These are phyloP conservation scores for Nematocida parisii DNA, from an alignment of 371 early-diverging fungal species.

Conservation along the genomic window DNA sequence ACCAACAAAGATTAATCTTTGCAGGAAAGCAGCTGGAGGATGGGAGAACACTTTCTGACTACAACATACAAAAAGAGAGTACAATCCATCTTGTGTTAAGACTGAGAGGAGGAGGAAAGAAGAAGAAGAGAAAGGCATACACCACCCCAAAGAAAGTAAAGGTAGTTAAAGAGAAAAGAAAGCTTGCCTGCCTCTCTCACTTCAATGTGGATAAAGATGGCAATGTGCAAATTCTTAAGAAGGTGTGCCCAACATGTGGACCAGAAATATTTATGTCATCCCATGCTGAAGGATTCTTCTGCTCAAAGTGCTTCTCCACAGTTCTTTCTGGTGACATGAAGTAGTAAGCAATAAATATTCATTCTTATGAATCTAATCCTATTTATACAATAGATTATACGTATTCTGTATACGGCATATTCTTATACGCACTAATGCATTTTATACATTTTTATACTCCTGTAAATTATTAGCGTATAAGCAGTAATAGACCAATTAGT, in stretches of 20 bases:
- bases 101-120: slow-evolving; percentile 80
- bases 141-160: slow-evolving; percentile 68
- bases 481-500: too few relatives aligned
- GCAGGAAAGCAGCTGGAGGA: slow-evolving; percentile 96
- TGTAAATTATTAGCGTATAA: too few relatives aligned
- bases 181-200: slow-evolving; percentile 90
- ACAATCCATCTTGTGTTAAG: slow-evolving; percentile 93
- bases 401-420: too few relatives aligned
- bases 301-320: slow-evolving; percentile 61
- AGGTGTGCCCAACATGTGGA: slow-evolving; percentile 85
- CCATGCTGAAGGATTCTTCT: slow-evolving; percentile 68
- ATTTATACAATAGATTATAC: too few relatives aligned
- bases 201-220: slow-evolving; percentile 81
- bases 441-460: too few relatives aligned
- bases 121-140: slow-evolving; percentile 69
- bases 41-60: slow-evolving; percentile 73
- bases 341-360: slow-evolving; percentile 14
- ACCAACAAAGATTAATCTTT: slow-evolving; percentile 98
- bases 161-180: slow-evolving; percentile 72
- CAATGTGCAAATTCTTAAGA: slow-evolving; percentile 90
- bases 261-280: slow-evolving; percentile 95
- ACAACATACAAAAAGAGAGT: slow-evolving; percentile 85
- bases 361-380: not conserved
- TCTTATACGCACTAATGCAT: too few relatives aligned
- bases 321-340: slow-evolving; percentile 4